Conservation (phyloP, 2,329 filamentous ascomycete genomes). For the Ceratocystis smalleyi region DNA sequence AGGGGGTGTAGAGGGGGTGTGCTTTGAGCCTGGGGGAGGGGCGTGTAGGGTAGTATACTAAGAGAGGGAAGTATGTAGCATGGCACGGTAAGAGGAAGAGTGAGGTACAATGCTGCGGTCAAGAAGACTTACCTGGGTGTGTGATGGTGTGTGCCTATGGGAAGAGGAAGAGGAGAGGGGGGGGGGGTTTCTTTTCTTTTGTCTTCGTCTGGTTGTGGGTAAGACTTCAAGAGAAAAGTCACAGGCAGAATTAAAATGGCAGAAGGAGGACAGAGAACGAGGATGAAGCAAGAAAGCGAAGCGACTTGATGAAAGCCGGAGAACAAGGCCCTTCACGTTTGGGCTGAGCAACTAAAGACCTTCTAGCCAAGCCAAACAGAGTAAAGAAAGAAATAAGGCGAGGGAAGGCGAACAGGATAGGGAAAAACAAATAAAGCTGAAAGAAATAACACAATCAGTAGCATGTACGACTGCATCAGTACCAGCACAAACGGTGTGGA, state of each 20-base stretch:
- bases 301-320: background rate
- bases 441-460: conserved; percentile 1
- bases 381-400: background rate
- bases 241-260: background rate
- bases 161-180: no score
- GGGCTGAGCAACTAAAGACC: background rate
- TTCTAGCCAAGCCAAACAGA: background rate
- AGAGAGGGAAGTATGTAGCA: background rate
- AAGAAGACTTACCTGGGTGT: conserved; percentile 2
- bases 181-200: background rate
- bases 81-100: conserved; percentile 1
- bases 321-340: background rate
- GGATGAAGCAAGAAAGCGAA: no score
- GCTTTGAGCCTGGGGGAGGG: background rate
- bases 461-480: background rate
- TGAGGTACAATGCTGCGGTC: background rate
- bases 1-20: conserved; percentile 4
- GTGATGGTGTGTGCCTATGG: background rate
- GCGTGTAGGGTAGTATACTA: background rate
- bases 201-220: background rate
- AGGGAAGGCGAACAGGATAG: background rate
- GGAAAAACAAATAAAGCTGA: conserved; percentile 1
- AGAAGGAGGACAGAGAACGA: background rate
- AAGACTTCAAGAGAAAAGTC: background rate
- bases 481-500: background rate